These are phyloP conservation scores for Dianthus caryophyllus DNA, from an alignment of 148 eudicot species.

Conservation along the genomic window DNA sequence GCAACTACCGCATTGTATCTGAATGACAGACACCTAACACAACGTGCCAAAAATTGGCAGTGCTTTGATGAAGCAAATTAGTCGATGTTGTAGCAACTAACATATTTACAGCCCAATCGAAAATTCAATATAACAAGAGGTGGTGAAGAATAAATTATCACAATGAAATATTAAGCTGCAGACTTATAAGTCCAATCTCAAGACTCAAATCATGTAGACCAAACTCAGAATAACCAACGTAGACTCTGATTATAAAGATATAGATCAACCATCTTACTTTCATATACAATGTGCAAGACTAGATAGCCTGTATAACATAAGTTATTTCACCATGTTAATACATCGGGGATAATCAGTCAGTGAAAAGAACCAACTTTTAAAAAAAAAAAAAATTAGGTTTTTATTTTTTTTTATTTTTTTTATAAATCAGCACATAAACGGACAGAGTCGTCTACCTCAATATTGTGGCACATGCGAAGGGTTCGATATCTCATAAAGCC, in stretches of 20 bases:
- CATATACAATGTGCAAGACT: neutral
- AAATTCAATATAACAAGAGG: neutral
- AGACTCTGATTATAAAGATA: conserved; percentile 2
- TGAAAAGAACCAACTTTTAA: too few relatives aligned
- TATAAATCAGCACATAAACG: conserved; percentile 1
- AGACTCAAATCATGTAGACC: neutral
- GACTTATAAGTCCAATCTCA: conserved; percentile 2
- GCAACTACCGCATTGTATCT: neutral
- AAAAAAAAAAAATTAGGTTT: too few relatives aligned
- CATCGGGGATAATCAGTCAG: conserved; percentile 5
- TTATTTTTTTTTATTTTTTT: too few relatives aligned
- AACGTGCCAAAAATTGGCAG: neutral
- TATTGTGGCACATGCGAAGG: conserved; percentile 70
- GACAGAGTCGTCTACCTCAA: conserved; percentile 50
- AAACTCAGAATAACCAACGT: neutral
- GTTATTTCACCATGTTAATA: neutral
- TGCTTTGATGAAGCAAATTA: neutral
- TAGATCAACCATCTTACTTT: neutral
- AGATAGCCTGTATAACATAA: neutral
- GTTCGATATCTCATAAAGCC: conserved; percentile 65
- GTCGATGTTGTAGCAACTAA: neutral
- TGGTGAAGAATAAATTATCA: neutral
- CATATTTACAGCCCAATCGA: neutral
- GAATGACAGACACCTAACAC: conserved; percentile 5
- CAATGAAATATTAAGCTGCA: conserved; percentile 5